Evolutionary conservation across 495 filamentous ascomycete species (phyloP).

Genomic region (Friedmanniomyces endolithicus): DNA sequence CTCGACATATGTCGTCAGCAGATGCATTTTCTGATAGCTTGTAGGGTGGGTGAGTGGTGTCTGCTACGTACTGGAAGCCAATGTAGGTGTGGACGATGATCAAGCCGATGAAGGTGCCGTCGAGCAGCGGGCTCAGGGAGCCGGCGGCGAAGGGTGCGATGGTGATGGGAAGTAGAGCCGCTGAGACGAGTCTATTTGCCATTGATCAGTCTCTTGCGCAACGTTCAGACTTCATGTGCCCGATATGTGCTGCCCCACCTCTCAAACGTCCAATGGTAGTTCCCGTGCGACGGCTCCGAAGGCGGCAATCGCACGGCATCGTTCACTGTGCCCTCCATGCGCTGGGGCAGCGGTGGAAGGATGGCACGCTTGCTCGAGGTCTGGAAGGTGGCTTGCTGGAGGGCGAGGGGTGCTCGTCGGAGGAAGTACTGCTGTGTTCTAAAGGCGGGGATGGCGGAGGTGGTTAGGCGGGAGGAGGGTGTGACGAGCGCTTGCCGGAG

Average conservation of each 20-base stretch:
- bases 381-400: slow-evolving; percentile 34
- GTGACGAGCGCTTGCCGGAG: slow-evolving; percentile 25
- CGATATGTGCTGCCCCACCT: slow-evolving; percentile 39
- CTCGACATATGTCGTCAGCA: not conserved
- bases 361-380: slow-evolving; percentile 28
- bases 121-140: slow-evolving; percentile 75
- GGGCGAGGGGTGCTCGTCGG: slow-evolving; percentile 16
- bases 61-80: slow-evolving; percentile 61
- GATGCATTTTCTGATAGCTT: not conserved
- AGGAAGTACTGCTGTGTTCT: slow-evolving; percentile 13
- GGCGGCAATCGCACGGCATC: slow-evolving; percentile 68
- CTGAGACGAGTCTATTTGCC: slow-evolving; percentile 48
- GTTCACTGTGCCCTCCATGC: slow-evolving; percentile 47
- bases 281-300: slow-evolving; percentile 64
- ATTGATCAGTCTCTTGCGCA: not conserved
- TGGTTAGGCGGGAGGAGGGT: slow-evolving; percentile 21
- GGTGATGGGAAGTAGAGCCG: slow-evolving; percentile 69
- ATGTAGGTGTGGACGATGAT: slow-evolving; percentile 87
- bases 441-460: slow-evolving; percentile 21
- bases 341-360: slow-evolving; percentile 36
- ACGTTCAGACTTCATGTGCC: not conserved
- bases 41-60: not conserved
- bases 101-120: slow-evolving; percentile 71
- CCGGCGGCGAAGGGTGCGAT: slow-evolving; percentile 85
- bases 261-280: slow-evolving; percentile 98